Evolutionary conservation across 2,329 filamentous ascomycete genomes (phyloP).

Genomic region (Cercospora sp.): DNA sequence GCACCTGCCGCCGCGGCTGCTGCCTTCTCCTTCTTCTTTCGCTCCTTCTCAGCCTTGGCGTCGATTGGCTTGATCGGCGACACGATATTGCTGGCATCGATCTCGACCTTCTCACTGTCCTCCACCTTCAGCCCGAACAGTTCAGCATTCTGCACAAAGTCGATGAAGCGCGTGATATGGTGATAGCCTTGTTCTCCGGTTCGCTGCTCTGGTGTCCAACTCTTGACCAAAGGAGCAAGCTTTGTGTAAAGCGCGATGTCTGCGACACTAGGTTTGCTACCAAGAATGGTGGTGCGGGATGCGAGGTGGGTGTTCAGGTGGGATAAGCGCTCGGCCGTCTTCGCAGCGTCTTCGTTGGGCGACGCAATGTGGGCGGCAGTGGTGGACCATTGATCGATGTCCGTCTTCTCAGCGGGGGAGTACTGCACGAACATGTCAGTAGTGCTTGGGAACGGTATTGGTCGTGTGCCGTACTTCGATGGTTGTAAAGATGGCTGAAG

Average conservation of each 20-base stretch:
- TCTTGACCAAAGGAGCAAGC: conserved; percentile 71
- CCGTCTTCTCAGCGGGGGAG: conserved; percentile 74
- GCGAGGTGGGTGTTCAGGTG: conserved; percentile 84
- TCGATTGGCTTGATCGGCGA: conserved; percentile 88
- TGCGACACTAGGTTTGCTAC: conserved; percentile 83
- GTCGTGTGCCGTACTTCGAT: conserved; percentile 33
- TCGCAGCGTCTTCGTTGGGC: conserved; percentile 58
- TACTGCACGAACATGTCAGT: conserved; percentile 53
- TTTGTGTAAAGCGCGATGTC: conserved; percentile 81
- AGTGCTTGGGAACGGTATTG: not conserved
- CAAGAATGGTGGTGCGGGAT: conserved; percentile 83
- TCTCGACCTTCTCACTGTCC: conserved; percentile 71
- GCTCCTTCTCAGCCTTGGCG: conserved; percentile 93
- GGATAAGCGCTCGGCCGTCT: conserved; percentile 65
- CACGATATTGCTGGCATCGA: conserved; percentile 77
- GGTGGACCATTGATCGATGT: conserved; percentile 86
- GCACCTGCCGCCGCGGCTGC: conserved; percentile 54
- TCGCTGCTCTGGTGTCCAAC: conserved; percentile 81
- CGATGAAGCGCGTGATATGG: conserved; percentile 85
- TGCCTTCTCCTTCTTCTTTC: conserved; percentile 93
- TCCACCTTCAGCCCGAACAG: conserved; percentile 68
- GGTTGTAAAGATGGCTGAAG: conserved; percentile 37
- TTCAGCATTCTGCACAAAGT: conserved; percentile 90
- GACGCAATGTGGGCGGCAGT: conserved; percentile 70
- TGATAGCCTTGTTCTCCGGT: conserved; percentile 87